These are phyloP conservation scores for Peniophora sp. DNA, from an alignment of 1,284 basidiomycete genomes.

Conservation along the genomic window DNA sequence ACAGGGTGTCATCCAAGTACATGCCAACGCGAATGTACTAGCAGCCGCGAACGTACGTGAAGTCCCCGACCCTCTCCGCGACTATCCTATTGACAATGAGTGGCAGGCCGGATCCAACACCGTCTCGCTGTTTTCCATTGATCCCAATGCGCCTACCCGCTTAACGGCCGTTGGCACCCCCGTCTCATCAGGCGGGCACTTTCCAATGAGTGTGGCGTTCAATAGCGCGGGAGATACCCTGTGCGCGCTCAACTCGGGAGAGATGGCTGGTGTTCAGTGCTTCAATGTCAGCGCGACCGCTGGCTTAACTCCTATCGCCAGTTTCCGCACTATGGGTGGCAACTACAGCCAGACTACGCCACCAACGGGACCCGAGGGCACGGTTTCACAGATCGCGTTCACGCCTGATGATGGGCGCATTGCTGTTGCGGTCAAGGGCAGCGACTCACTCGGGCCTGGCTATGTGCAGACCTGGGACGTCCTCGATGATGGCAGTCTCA, in stretches of 20 bases:
- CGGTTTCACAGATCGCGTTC: constrained; percentile 36
- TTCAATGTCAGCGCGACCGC: constrained; percentile 9
- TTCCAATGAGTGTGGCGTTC: not conserved
- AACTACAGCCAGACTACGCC: constrained; percentile 35
- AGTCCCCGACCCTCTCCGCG: not conserved
- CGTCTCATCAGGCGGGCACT: not conserved
- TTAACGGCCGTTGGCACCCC: not conserved
- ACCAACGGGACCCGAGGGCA: constrained; percentile 27
- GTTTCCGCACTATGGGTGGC: constrained; percentile 29
- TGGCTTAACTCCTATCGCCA: constrained; percentile 30
- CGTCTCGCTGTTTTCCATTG: not conserved
- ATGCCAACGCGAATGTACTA: not conserved
- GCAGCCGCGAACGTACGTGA: not conserved
- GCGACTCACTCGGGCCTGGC: constrained; percentile 21
- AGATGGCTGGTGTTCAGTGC: not conserved
- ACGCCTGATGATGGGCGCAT: constrained; percentile 33
- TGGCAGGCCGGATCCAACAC: not conserved
- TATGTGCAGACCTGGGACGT: not conserved
- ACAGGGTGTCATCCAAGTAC: not conserved
- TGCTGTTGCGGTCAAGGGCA: constrained; percentile 39
- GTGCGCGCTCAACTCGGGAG: not conserved
- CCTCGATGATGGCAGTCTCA: not conserved
- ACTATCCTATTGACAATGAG: not conserved
- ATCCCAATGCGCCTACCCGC: not conserved
- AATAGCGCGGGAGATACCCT: not conserved